Evolutionary conservation across 345 rosid genomes (phyloP).

Genomic region (Hevea brasiliensis): DNA sequence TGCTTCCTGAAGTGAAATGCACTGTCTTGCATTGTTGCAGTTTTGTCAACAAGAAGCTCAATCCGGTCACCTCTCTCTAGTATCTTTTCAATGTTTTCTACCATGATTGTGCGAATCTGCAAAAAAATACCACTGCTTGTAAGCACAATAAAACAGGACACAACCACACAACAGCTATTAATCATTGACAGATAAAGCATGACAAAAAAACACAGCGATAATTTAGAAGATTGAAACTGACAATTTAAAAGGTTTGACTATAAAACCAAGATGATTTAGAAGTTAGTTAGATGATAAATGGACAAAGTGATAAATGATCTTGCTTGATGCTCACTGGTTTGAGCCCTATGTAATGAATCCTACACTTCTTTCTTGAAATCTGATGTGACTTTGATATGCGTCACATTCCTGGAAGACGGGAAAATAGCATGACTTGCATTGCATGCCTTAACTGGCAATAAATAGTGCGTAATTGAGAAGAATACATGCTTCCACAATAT

Average conservation of each 20-base stretch:
- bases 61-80: slow-evolving; percentile 94
- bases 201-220: too few species aligned
- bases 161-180: not conserved
- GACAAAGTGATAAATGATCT: not conserved
- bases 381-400: too few species aligned
- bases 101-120: slow-evolving; percentile 95
- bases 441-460: not conserved
- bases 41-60: slow-evolving; percentile 94
- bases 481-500: not conserved
- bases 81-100: slow-evolving; percentile 94
- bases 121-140: not conserved
- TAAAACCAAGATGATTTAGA: not conserved
- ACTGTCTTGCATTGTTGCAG: slow-evolving; percentile 91
- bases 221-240: not conserved
- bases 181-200: too few species aligned
- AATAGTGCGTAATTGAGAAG: not conserved
- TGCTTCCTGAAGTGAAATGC: slow-evolving; percentile 95
- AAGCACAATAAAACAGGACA: slow-evolving; percentile 7
- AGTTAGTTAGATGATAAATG: not conserved
- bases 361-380: not conserved
- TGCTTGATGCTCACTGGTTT: not conserved
- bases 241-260: not conserved
- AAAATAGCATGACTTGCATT: not conserved
- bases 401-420: not conserved
- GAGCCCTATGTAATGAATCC: not conserved